Base-by-base conservation (phyloP, 2,329 filamentous ascomycete genomes). In the Fusarium multiceps region DNA sequence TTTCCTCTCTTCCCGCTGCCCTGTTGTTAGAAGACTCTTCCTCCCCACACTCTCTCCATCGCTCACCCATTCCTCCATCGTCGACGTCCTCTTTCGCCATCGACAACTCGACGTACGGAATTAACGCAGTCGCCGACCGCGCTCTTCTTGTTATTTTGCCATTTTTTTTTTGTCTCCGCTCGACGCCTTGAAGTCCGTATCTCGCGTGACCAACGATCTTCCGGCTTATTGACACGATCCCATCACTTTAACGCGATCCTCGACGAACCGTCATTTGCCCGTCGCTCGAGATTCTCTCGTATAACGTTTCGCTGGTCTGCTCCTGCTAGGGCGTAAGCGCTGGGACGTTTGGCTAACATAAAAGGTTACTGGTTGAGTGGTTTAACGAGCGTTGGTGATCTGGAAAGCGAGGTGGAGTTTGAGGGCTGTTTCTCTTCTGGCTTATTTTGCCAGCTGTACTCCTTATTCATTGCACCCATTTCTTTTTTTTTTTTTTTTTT, bases 371-470 rank as follows among this genome's bases (percentile, higher is more conserved):
- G 77, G 75, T 75, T 67, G 74, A 72, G 70, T 73, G 76, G 73
- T 76, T 70, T 77, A 56, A 73, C 61, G 68, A 69, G 66, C 59
- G 75, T 75, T 75, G 75, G 75, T 79, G 77, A 74, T 37, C 75
- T 74, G 70, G 78, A 76, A 77, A 76, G 73, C 74, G 78, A 78
- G 79, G 78, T 75, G 79, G 79, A 79, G 66, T 71, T 75, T 74
- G 72, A 76, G 79, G 76, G 72, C 76, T 76, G 66, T 75, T 75
- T 79, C 75, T 76, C 75, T 77, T 73, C 72, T 75, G 76, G 78
- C 75, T 72, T 72, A 55, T 62, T 71, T 72, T 72, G 78, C 78
- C 78, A 75, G 75, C 76, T 82, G 80, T 82, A 82, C 79, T 79
- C 77, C 75, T 79, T 80, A 78, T 78, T 79, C 75, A 71, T 77